Evolutionary conservation across 306 rosid species (phyloP), one percentile per base, ranked within the genome.

Genomic region (Begonia loranthoides): DNA sequence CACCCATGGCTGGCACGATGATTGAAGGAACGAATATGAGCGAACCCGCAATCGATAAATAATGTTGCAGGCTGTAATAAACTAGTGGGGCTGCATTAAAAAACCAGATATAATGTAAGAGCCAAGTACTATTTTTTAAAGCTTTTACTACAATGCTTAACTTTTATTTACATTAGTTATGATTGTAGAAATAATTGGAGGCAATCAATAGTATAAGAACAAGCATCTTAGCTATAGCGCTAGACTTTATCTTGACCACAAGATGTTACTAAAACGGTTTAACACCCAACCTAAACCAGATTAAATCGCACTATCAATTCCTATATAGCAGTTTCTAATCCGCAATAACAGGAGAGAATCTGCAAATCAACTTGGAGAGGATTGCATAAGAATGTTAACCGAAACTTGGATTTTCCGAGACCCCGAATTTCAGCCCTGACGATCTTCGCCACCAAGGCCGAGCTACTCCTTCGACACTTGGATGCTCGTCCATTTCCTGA

Each of bases 41-140:
- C 39, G 97, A 90, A 49, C 97, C 97, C 17, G 87, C 83, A 73
- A 90, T 61, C 40, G 97, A 90, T 17, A 90, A 69, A 74, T 81
- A 85, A 63, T 90, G 97, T 61, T 90, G 95, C 65, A 90, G 73
- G 68, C 90, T 87, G 34, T 85, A 90, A 69, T 76, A 85, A 44
- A 80, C 66, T 58, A 85, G 79, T 19, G 66, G 69, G 46, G 72
- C 97, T 90, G 94, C 90, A 47, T 21, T 47, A 57, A 65, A 51
- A 57, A 66, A 38, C 36, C 45, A 50, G 38, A 73, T 38, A n/a
- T n/a, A n/a, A n/a, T n/a, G n/a, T n/a, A n/a, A n/a, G n/a, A n/a
- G n/a, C n/a, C n/a, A n/a, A n/a, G n/a, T n/a, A n/a, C n/a, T n/a
- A n/a, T n/a, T n/a, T n/a, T n/a, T n/a, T n/a, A n/a, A n/a, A n/a